Evolutionary conservation across 2,329 filamentous ascomycete genomes (phyloP).

Genomic region (Aspergillus piperis): DNA sequence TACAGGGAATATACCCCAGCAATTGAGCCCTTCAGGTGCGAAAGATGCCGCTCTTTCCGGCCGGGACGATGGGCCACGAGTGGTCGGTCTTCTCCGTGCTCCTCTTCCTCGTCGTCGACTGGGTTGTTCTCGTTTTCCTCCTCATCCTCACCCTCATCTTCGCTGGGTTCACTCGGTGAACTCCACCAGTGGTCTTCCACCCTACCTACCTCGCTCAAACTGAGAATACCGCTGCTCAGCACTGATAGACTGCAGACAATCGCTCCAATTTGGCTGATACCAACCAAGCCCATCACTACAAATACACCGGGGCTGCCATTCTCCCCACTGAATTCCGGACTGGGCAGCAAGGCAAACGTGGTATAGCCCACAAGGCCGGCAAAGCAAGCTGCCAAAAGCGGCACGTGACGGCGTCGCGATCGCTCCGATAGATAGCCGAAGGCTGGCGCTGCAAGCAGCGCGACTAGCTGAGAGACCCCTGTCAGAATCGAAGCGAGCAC

Average conservation of each 20-base stretch:
- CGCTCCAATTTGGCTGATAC: slow-evolving; percentile 90
- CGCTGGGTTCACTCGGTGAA: background rate
- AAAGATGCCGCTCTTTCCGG: slow-evolving; percentile 37
- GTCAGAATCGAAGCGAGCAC: slow-evolving; percentile 83
- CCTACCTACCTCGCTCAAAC: slow-evolving; percentile 24
- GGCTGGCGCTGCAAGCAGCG: slow-evolving; percentile 77
- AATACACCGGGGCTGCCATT: slow-evolving; percentile 71
- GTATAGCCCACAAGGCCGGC: slow-evolving; percentile 78
- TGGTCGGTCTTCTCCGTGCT: slow-evolving; percentile 30
- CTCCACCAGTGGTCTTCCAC: background rate
- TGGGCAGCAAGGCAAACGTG: slow-evolving; percentile 72
- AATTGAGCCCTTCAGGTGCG: slow-evolving; percentile 85
- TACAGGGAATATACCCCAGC: slow-evolving; percentile 92
- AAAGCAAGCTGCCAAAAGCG: slow-evolving; percentile 69
- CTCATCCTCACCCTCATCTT: slow-evolving; percentile 7
- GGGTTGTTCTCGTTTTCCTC: slow-evolving; percentile 5
- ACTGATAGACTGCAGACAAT: slow-evolving; percentile 95
- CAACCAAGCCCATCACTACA: slow-evolving; percentile 75
- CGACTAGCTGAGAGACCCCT: slow-evolving; percentile 83
- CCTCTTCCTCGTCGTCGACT: slow-evolving; percentile 12
- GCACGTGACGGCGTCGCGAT: slow-evolving; percentile 67
- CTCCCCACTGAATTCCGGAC: slow-evolving; percentile 71
- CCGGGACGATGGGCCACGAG: slow-evolving; percentile 28
- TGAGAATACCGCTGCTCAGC: slow-evolving; percentile 76
- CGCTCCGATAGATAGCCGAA: slow-evolving; percentile 84